phyloP scores from a whole-genome alignment of 306 rosid species.

The Cicer chorassanicum region DNA sequence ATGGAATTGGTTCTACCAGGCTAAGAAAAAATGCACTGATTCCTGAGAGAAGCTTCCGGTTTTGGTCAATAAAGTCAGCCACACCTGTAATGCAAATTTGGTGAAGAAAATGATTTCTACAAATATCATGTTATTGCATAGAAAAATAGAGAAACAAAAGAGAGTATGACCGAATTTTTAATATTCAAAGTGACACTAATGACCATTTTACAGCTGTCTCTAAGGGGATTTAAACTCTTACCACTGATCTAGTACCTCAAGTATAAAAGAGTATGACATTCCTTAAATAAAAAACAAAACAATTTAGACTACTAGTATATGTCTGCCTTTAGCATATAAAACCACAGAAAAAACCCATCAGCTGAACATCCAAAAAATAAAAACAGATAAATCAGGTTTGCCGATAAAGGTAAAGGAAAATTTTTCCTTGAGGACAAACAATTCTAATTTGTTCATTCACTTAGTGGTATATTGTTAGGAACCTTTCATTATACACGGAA shows the following conservation, averaged over 20 bases:
- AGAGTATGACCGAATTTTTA: neutral
- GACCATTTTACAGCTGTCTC: too few species aligned
- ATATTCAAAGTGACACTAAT: too few species aligned
- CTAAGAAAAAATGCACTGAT: constrained; percentile 77
- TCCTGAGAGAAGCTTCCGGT: constrained; percentile 68
- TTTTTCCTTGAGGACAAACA: neutral
- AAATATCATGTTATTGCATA: constrained; percentile 6
- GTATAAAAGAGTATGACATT: neutral
- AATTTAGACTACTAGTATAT: neutral
- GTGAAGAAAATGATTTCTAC: constrained; percentile 33
- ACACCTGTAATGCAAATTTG: constrained; percentile 58
- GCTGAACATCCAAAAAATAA: constrained; percentile 16
- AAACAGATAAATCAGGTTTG: neutral
- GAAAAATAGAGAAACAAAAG: neutral
- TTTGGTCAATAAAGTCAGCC: constrained; percentile 76
- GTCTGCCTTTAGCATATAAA: constrained; percentile 13
- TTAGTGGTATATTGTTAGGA: too few species aligned
- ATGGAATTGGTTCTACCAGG: constrained; percentile 62
- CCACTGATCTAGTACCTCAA: too few species aligned
- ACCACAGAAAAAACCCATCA: constrained; percentile 3
- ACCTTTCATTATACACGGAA: too few species aligned
- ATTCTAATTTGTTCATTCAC: neutral
- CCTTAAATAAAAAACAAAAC: constrained; percentile 17
- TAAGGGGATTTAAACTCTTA: too few species aligned
- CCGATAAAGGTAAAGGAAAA: constrained; percentile 4